Percentiles rank a stretch among this genome's conserved stretches.
phyloP scores from a whole-genome alignment of 345 rosid genomes.

The Limnanthes douglasii region DNA sequence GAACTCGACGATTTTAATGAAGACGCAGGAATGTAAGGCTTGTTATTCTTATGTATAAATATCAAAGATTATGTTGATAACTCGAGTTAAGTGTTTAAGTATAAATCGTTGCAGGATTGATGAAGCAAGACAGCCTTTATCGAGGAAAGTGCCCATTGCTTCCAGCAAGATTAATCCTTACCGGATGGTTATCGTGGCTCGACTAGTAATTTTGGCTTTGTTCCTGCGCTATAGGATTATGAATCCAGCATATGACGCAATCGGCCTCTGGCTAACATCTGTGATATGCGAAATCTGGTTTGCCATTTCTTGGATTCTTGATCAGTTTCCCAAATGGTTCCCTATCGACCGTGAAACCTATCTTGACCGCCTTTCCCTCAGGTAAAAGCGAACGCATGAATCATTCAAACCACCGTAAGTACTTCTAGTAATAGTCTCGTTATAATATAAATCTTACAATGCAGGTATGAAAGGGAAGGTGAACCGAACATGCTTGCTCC shows the following conservation, averaged over 20 bases:
- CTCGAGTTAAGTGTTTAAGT: constrained; percentile 6
- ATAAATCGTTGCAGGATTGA: constrained; percentile 42
- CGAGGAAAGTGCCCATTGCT: constrained; percentile 91
- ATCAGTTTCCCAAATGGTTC: constrained; percentile 95
- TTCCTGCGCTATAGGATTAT: constrained; percentile 73
- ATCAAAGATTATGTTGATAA: too few species aligned
- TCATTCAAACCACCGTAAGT: constrained; percentile 6
- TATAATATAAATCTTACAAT: neutral
- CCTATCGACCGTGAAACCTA: constrained; percentile 92
- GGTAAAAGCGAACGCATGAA: constrained; percentile 20
- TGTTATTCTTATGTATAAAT: too few species aligned
- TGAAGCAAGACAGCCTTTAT: constrained; percentile 86
- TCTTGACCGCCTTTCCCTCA: constrained; percentile 75
- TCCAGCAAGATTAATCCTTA: constrained; percentile 90
- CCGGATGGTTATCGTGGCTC: constrained; percentile 85
- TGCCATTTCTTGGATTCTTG: constrained; percentile 94
- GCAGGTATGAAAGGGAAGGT: constrained; percentile 80
- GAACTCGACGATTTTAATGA: constrained; percentile 75
- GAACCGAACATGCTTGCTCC: constrained; percentile 79
- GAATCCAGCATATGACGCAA: constrained; percentile 81
- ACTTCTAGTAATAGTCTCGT: constrained; percentile 2
- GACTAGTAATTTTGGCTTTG: constrained; percentile 63
- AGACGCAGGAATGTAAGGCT: constrained; percentile 51
- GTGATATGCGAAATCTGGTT: constrained; percentile 92
- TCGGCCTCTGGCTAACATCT: constrained; percentile 90